Evolutionary conservation across 306 rosid genomes (phyloP).

Genomic region (Cicer cuneatum): DNA sequence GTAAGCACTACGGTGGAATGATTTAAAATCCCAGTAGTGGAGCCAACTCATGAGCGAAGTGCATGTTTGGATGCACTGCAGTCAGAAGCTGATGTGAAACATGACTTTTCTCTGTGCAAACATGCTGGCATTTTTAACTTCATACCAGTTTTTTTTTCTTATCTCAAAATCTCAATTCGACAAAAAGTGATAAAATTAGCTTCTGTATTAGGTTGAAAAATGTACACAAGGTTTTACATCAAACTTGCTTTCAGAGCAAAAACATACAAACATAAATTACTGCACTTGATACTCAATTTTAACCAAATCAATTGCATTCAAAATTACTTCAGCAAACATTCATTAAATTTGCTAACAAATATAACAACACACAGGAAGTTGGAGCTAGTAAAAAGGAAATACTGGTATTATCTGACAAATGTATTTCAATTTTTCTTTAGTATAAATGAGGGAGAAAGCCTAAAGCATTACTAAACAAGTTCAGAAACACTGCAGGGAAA

Average conservation of each 20-base stretch:
- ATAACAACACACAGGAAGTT: neutral
- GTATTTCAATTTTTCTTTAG: neutral
- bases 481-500: constrained; percentile 8
- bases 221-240: neutral
- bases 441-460: neutral
- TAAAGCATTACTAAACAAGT: neutral
- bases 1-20: constrained; percentile 6
- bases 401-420: neutral
- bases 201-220: neutral
- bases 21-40: neutral
- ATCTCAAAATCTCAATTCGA: neutral
- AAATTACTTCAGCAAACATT: neutral
- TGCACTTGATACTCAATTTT: neutral
- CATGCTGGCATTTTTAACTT: neutral
- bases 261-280: neutral
- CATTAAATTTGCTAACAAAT: constrained; percentile 13
- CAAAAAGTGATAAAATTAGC: neutral
- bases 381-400: constrained; percentile 21
- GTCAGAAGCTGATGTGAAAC: neutral
- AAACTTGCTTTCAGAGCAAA: neutral
- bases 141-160: neutral
- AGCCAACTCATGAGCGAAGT: constrained; percentile 17
- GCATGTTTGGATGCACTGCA: neutral
- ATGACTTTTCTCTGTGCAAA: neutral
- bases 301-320: neutral